Base-by-base conservation (phyloP, 495 filamentous ascomycete species). In the Tuber aestivum region DNA sequence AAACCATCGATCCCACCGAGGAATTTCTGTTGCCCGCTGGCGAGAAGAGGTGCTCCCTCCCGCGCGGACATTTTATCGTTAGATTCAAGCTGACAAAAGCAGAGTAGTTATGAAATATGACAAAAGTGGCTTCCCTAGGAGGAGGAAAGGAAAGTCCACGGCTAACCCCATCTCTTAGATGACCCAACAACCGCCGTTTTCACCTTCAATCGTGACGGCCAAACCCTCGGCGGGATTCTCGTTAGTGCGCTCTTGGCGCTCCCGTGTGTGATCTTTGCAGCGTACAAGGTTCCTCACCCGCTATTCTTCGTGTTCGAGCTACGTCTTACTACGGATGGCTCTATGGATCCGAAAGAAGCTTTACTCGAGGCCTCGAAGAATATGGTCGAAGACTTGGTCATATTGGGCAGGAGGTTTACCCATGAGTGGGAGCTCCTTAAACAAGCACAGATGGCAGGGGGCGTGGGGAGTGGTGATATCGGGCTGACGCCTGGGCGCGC, bases 351-450 rank as follows among this genome's bases (percentile, higher is more conserved):
- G 6, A 91, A 91, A 72, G 90, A 95, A 77, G 94, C 94, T 0
- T 86, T 99, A 16, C 84, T 94, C 72, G 86, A 87, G 44, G 88
- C 89, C 50, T 95, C 91, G 85, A 88, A 91, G 82, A 89, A 92
- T 74, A 85, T 97, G 32, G 91, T 99, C 65, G 86, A 88, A 72
- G 89, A 93, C 71, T 87, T 95, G 72, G 90, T 88, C 27, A 89
- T 88, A 56, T 84, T 97, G 27, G 90, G 89, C 45, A 90, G 92
- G 68, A 90, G 94, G 82, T 97, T 97, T 83, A 96, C 93, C 72
- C 95, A 95, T 83, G 95, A 99, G 84, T 95, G 90, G 82, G 94
- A 97, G 79, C 87, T 97, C 70, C 90, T 93, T 79, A 95, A 95
- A 86, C 95, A 94, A 87, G 91, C 92, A 35, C 88, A 89, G 8